These are phyloP conservation scores for Suillus americanus DNA, from an alignment of 768 basidiomycete genomes.

Conservation along the genomic window DNA sequence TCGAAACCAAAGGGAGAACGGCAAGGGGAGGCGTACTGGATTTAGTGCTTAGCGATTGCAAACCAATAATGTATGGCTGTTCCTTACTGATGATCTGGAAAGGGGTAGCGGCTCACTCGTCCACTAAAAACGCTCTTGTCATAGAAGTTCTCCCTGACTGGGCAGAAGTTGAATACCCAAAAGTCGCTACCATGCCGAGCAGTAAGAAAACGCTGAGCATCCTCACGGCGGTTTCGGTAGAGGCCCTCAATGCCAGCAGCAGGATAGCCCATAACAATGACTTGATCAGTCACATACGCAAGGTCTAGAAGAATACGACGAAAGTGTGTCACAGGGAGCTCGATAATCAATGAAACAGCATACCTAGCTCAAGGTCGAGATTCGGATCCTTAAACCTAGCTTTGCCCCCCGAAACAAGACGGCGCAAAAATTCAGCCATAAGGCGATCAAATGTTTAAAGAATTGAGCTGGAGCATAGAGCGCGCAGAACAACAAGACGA, in stretches of 20 bases:
- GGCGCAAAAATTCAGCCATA: constrained; percentile 68
- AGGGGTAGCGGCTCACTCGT: constrained; percentile 81
- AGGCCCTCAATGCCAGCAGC: constrained; percentile 74
- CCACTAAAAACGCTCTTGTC: constrained; percentile 65
- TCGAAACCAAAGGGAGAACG: constrained; percentile 66
- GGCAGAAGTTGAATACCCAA: constrained; percentile 91
- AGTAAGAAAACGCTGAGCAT: constrained; percentile 75
- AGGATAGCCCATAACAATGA: constrained; percentile 78
- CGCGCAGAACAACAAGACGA: neutral
- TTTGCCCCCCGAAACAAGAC: constrained; percentile 81
- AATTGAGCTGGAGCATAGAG: neutral
- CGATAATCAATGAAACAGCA: constrained; percentile 18
- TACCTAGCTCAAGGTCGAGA: constrained; percentile 70
- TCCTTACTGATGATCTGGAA: constrained; percentile 87
- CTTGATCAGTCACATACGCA: constrained; percentile 68
- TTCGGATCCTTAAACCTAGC: constrained; percentile 70
- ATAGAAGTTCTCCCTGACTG: constrained; percentile 79
- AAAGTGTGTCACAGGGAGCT: constrained; percentile 10
- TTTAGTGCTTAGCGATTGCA: constrained; percentile 3
- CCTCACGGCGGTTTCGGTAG: constrained; percentile 77
- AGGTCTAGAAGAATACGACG: constrained; percentile 40
- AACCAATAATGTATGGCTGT: neutral
- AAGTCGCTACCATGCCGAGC: constrained; percentile 73
- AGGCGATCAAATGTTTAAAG: neutral
- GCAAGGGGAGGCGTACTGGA: constrained; percentile 74